Percentiles rank a stretch among this genome's conserved stretches.
These are phyloP conservation scores for Irpex sp. DNA, from an alignment of 1,284 basidiomycete genomes.

Conservation along the genomic window DNA sequence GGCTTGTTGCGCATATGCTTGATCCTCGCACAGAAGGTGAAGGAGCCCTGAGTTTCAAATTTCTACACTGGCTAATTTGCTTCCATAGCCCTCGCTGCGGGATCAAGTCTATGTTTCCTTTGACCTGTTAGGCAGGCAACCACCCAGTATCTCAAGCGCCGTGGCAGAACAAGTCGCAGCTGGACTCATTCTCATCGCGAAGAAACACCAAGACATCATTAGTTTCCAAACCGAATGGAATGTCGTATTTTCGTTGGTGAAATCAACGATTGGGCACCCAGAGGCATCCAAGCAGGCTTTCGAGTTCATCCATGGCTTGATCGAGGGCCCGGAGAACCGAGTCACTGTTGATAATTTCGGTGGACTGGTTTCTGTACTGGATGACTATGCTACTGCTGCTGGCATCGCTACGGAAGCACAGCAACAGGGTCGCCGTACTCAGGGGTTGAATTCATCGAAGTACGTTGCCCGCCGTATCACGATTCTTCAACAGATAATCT, in stretches of 20 bases:
- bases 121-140: conserved; percentile 81
- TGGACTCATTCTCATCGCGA: conserved; percentile 76
- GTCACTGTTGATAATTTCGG: conserved; percentile 77
- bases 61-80: neutral
- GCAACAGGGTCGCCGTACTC: conserved; percentile 47
- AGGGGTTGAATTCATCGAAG: conserved; percentile 50
- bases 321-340: conserved; percentile 51
- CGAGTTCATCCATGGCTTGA: conserved; percentile 63
- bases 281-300: conserved; percentile 86
- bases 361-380: conserved; percentile 76
- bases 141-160: conserved; percentile 70
- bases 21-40: conserved; percentile 72
- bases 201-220: conserved; percentile 69
- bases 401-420: conserved; percentile 55
- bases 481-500: neutral
- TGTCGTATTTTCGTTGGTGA: conserved; percentile 84
- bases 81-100: conserved; percentile 39
- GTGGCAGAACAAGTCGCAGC: conserved; percentile 89
- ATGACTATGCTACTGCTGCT: conserved; percentile 82
- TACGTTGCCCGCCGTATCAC: conserved; percentile 20
- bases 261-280: conserved; percentile 81
- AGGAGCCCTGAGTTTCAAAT: conserved; percentile 15
- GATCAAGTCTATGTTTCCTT: conserved; percentile 94
- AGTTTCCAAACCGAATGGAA: conserved; percentile 96
- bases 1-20: conserved; percentile 77